Evolutionary conservation across 768 basidiomycete genomes (phyloP).

Genomic region (Floccularia luteovirens): DNA sequence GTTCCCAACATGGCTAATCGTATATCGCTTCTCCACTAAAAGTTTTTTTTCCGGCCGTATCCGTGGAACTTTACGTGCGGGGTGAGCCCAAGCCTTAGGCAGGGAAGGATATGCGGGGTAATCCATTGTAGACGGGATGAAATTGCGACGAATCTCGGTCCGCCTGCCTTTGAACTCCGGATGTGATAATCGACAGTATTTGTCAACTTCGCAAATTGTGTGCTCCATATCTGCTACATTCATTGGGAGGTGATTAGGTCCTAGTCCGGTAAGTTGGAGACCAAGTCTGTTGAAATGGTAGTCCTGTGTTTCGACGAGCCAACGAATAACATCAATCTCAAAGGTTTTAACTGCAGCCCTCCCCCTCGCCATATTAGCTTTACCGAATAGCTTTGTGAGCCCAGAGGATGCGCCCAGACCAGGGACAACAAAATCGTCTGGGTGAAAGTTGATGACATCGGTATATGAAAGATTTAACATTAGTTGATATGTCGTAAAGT

Average conservation of each 20-base stretch:
- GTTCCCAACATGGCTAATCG: conserved; percentile 23
- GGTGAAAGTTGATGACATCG: conserved; percentile 49
- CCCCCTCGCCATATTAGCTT: conserved; percentile 21
- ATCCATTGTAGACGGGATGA: conserved; percentile 17
- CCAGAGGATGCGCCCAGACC: conserved; percentile 65
- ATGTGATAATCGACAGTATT: conserved; percentile 58
- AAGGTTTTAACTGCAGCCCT: conserved; percentile 22
- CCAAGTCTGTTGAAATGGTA: conserved; percentile 56
- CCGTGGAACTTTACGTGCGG: conserved; percentile 30
- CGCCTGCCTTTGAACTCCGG: conserved; percentile 36
- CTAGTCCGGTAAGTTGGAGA: conserved; percentile 42
- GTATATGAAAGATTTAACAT: conserved; percentile 54
- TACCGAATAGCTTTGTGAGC: conserved; percentile 60
- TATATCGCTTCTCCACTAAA: conserved; percentile 36
- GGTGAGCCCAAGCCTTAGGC: conserved; percentile 51
- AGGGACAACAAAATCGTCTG: conserved; percentile 61
- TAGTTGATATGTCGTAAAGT: conserved; percentile 67
- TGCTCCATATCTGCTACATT: conserved; percentile 73
- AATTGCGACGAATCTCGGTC: conserved; percentile 28
- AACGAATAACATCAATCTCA: conserved; percentile 55
- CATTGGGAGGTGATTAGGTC: conserved; percentile 41
- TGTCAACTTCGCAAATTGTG: conserved; percentile 71
- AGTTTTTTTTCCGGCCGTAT: conserved; percentile 29
- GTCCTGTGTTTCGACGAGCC: conserved; percentile 52
- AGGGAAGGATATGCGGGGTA: conserved; percentile 23